These are phyloP conservation scores for Eucalyptus dawsonii DNA, from an alignment of 345 rosid species.

Conservation along the genomic window DNA sequence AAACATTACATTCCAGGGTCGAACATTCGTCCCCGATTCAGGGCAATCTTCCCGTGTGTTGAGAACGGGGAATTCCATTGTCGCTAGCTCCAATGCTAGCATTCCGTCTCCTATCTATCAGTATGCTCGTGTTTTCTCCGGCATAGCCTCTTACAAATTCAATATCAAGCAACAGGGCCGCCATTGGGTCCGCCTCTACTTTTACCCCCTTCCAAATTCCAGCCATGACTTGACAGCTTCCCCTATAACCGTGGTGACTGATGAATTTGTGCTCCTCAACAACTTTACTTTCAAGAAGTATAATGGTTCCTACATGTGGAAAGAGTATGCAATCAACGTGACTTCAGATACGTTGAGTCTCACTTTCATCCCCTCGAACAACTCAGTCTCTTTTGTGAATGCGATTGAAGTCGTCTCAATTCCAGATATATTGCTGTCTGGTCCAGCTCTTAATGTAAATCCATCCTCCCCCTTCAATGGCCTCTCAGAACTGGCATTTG, in stretches of 20 bases:
- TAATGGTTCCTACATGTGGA: conserved; percentile 54
- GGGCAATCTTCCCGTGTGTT: conserved; percentile 38
- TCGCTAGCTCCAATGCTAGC: conserved; percentile 34
- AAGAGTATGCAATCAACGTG: conserved; percentile 83
- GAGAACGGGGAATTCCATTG: conserved; percentile 39
- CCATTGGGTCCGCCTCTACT: conserved; percentile 98
- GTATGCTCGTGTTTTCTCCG: conserved; percentile 73
- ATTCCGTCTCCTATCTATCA: conserved; percentile 49
- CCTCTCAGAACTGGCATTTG: conserved; percentile 60
- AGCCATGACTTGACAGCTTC: conserved; percentile 49
- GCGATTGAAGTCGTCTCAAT: conserved; percentile 87
- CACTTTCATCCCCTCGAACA: conserved; percentile 59
- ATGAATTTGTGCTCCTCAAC: conserved; percentile 78
- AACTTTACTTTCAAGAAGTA: conserved; percentile 65
- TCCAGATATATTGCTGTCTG: conserved; percentile 68
- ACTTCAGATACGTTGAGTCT: conserved; percentile 55
- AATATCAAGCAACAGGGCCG: conserved; percentile 53
- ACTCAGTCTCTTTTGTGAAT: conserved; percentile 76
- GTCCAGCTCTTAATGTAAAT: conserved; percentile 55
- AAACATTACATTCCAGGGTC: conserved; percentile 53
- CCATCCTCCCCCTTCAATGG: conserved; percentile 50
- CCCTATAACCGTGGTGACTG: conserved; percentile 50
- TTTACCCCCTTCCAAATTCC: conserved; percentile 46
- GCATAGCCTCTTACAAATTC: conserved; percentile 61
- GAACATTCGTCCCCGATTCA: conserved; percentile 74